These are phyloP conservation scores for Cutaneotrichosporon dermatis DNA, from an alignment of 1,284 basidiomycete species.

Conservation along the genomic window DNA sequence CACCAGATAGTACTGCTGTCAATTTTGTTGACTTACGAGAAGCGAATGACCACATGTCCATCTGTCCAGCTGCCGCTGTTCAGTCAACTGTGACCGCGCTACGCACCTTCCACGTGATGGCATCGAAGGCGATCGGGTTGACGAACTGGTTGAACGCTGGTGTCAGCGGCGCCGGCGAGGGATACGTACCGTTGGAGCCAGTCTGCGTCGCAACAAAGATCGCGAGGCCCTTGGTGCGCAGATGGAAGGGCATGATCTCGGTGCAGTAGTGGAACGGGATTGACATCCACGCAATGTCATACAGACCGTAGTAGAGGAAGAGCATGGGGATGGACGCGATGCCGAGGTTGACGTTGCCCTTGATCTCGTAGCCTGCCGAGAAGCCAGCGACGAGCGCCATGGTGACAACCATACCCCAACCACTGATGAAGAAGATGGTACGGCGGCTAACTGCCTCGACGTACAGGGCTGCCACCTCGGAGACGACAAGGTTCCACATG, in stretches of 20 bases:
- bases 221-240: slow-evolving; percentile 20
- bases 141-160: slow-evolving; percentile 17
- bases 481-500: slow-evolving; percentile 23
- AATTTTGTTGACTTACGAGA: no score
- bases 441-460: slow-evolving; percentile 6
- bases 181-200: not conserved
- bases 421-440: slow-evolving; percentile 14
- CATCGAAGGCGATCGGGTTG: slow-evolving; percentile 17
- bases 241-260: slow-evolving; percentile 15
- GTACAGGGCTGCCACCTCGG: slow-evolving; percentile 9
- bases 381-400: slow-evolving; percentile 7
- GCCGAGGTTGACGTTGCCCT: slow-evolving; percentile 8
- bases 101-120: slow-evolving; percentile 8
- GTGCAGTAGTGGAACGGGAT: slow-evolving; percentile 13
- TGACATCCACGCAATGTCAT: slow-evolving; percentile 17
- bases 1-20: slow-evolving; percentile 6
- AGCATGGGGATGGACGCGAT: slow-evolving; percentile 11
- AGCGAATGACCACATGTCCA: no score
- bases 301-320: slow-evolving; percentile 23
- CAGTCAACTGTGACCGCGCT: no score
- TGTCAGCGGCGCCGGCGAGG: no score
- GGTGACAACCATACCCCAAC: slow-evolving; percentile 10
- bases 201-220: slow-evolving; percentile 14
- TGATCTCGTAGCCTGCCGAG: slow-evolving; percentile 7
- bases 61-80: no score